Base-by-base conservation (phyloP, 331 rosid genomes). In the Prunus yedoensis region DNA sequence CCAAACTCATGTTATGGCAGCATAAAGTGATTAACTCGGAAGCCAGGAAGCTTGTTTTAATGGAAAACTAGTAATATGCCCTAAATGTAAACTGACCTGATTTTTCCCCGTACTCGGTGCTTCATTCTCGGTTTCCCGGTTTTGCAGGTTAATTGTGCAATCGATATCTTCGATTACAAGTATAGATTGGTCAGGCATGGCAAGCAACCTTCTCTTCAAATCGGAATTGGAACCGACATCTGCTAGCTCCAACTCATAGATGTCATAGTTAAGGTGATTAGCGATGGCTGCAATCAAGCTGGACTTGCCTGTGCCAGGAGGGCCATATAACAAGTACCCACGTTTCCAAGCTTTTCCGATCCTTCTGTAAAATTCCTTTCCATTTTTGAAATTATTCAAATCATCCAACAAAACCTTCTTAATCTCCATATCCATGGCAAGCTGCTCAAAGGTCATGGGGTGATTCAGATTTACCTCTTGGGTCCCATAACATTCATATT, bases 281-380 rank as follows among this genome's bases (percentile, higher is more conserved):
- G 85, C 78, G 74, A 81, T 81, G 18, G 85, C 85, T 6, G 75
- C 78, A 4, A 81, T 77, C 78, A 75, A 75, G 20, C 68, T 70
- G 4, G 84, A 80, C 45, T 80, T 80, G 13, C 80, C 80, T 2
- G 84, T 80, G 46, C 80, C 84, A 0, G 77, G 77, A 9, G 84
- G 77, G 49, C 84, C 77, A 49, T 70, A 76, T 4, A 81, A 71
- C 12, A 80, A 66, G 58, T 81, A 81, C 8, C 76, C 79, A 2
- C 69, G 18, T 11, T 78, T 78, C 77, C 76, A 78, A 49, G 81
- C 76, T 35, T 73, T 79, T 2, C 70, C 85, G 12, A 73, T 21
- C 64, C 78, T 81, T 11, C 47, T n/a, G 35, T 81, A 77, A 17
- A 72, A 81, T 0, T 67, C 59, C 15, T 81, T 77, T 0, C 79